Evolutionary conservation across 1,284 basidiomycete species (phyloP).

Genomic region (Sporisorium sorghi): DNA sequence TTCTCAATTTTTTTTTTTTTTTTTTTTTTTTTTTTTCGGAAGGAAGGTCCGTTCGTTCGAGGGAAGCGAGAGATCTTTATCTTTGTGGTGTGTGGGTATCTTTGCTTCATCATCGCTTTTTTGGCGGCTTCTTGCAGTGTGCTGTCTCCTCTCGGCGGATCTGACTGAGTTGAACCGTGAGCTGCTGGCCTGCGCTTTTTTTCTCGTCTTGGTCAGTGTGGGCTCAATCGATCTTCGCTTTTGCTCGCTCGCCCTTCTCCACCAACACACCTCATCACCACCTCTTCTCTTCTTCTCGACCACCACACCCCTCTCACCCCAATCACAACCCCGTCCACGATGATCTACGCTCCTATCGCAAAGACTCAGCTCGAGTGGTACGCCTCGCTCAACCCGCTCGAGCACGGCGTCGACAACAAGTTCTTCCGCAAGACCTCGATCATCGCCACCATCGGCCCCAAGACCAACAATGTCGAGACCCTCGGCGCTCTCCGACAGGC

Average conservation of each 20-base stretch:
- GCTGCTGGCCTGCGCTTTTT: slow-evolving; percentile 4
- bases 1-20: slow-evolving; percentile 4
- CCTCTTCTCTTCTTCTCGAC: slow-evolving; percentile 2
- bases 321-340: slow-evolving; percentile 19
- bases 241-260: neutral
- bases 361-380: slow-evolving; percentile 69
- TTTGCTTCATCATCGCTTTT: slow-evolving; percentile 16
- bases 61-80: slow-evolving; percentile 34
- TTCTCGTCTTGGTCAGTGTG: neutral
- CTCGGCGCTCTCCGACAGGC: slow-evolving; percentile 65
- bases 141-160: slow-evolving; percentile 3
- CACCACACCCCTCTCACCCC: neutral
- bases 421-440: slow-evolving; percentile 69
- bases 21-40: slow-evolving; percentile 12
- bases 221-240: slow-evolving; percentile 10
- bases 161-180: neutral
- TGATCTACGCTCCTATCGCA: slow-evolving; percentile 61
- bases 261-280: slow-evolving; percentile 4
- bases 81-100: slow-evolving; percentile 12
- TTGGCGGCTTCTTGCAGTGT: slow-evolving; percentile 1
- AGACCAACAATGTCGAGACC: slow-evolving; percentile 67
- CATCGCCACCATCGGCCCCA: slow-evolving; percentile 68
- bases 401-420: slow-evolving; percentile 65
- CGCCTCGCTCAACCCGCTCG: slow-evolving; percentile 68
- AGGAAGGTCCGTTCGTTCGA: slow-evolving; percentile 9